A percentile compares a stretch with the other conserved stretches of the same genome.
Conservation (phyloP, 352 stramenopile species). For the Phytopythium litorale region DNA sequence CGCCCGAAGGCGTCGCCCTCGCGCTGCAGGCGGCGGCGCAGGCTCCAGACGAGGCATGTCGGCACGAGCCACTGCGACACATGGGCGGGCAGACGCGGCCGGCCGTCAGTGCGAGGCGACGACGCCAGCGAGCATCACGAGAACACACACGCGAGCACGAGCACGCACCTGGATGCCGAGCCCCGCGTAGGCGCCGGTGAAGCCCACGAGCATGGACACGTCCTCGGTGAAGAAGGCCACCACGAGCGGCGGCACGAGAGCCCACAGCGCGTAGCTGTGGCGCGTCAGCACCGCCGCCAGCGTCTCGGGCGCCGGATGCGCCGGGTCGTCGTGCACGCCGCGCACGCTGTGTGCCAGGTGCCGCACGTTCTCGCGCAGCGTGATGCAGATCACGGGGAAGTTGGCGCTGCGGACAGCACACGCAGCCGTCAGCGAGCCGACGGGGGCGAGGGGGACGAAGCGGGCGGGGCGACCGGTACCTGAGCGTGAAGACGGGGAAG, state of each 20-base stretch:
- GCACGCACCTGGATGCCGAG: conserved; percentile 76
- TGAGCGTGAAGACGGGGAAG: conserved; percentile 85
- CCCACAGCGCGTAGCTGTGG: conserved; percentile 67
- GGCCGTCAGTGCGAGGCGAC: background rate
- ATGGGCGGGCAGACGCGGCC: no score
- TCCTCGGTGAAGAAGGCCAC: conserved; percentile 87
- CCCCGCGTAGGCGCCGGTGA: conserved; percentile 81
- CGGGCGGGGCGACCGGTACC: conserved; percentile 14
- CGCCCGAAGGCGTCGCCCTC: conserved; percentile 17
- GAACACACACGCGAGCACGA: no score
- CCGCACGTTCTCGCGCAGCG: conserved; percentile 77
- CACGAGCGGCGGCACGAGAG: conserved; percentile 71
- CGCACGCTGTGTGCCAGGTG: conserved; percentile 56
- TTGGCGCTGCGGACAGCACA: conserved; percentile 76
- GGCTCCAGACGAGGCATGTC: conserved; percentile 66
- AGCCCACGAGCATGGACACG: conserved; percentile 86
- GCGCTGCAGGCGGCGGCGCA: conserved; percentile 48
- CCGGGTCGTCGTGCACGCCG: conserved; percentile 14
- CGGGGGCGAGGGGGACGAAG: no score
- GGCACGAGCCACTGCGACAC: conserved; percentile 74
- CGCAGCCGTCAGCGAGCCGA: no score
- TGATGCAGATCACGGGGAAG: conserved; percentile 87
- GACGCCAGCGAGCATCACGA: no score
- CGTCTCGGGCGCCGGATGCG: conserved; percentile 13
- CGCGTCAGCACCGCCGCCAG: conserved; percentile 40